Percentiles rank a stretch among this genome's conserved stretches.
Evolutionary conservation across 2,329 filamentous ascomycete species (phyloP).

Genomic region (Alternaria consortialis): DNA sequence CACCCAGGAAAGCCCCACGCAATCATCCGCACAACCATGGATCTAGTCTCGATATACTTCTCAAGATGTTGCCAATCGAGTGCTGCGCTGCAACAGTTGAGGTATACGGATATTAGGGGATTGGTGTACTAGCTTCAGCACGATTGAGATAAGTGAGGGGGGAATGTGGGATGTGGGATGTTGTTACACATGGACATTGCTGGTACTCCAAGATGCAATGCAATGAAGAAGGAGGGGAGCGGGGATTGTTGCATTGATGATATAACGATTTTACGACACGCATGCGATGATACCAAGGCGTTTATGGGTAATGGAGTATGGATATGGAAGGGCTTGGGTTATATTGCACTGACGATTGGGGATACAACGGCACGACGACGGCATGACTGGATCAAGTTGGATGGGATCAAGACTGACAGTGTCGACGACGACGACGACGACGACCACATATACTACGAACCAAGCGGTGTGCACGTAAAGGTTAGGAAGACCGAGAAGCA

Average conservation of each 20-base stretch:
- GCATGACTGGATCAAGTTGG: too few relatives aligned
- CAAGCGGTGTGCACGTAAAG: too few relatives aligned
- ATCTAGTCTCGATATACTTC: constrained; percentile 20
- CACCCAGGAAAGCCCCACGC: constrained; percentile 39
- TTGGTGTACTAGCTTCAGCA: constrained; percentile 6
- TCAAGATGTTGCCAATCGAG: constrained; percentile 20
- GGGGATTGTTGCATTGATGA: neutral
- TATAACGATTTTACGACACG: neutral
- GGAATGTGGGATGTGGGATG: too few relatives aligned
- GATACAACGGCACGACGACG: too few relatives aligned
- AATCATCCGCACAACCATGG: constrained; percentile 31
- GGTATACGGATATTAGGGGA: constrained; percentile 28
- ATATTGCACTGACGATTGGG: neutral
- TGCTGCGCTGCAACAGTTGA: constrained; percentile 19
- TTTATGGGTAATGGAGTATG: neutral
- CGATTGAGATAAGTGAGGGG: neutral
- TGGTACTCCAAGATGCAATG: too few relatives aligned
- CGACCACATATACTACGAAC: too few relatives aligned
- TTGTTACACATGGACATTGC: too few relatives aligned
- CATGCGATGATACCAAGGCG: neutral
- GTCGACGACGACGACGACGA: too few relatives aligned
- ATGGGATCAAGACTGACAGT: too few relatives aligned
- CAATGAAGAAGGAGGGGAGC: neutral
- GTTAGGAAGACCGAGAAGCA: too few relatives aligned
- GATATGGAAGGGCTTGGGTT: too few relatives aligned